Percentiles rank a stretch among this genome's conserved stretches.
phyloP scores from a whole-genome alignment of 768 basidiomycete genomes.

The Tylopilus cervinicoccineus region DNA sequence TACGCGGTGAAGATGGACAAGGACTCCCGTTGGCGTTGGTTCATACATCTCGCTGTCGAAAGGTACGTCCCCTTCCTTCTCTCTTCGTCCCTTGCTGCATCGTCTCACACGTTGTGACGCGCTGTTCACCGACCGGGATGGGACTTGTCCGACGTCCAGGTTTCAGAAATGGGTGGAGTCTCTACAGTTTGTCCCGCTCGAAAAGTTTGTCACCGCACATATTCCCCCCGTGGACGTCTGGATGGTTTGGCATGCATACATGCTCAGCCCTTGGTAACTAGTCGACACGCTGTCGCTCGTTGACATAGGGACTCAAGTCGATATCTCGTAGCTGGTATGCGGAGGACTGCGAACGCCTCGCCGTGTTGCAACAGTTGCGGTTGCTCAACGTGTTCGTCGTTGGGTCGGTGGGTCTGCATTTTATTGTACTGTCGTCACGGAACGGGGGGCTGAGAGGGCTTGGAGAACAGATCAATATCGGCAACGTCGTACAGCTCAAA shows the following conservation, averaged over 20 bases:
- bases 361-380: conserved; percentile 21
- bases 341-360: conserved; percentile 32
- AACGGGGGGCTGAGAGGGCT: neutral
- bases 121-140: neutral
- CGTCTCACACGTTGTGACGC: neutral
- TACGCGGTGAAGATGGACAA: conserved; percentile 23
- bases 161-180: conserved; percentile 34
- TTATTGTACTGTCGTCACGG: neutral
- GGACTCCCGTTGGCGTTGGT: conserved; percentile 37
- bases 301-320: neutral
- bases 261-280: conserved; percentile 35
- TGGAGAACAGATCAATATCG: conserved; percentile 23
- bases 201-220: conserved; percentile 23
- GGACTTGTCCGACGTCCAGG: conserved; percentile 12
- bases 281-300: neutral
- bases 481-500: conserved; percentile 13
- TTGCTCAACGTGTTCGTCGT: conserved; percentile 27
- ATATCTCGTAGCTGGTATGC: conserved; percentile 26
- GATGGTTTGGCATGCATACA: conserved; percentile 43
- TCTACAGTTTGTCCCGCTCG: conserved; percentile 22
- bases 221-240: conserved; percentile 38
- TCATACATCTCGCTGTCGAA: conserved; percentile 37
- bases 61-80: conserved; percentile 21
- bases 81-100: neutral
- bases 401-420: conserved; percentile 22